Conservation (phyloP, 2,329 filamentous ascomycete genomes). For the Westerdykella aurantiaca region DNA sequence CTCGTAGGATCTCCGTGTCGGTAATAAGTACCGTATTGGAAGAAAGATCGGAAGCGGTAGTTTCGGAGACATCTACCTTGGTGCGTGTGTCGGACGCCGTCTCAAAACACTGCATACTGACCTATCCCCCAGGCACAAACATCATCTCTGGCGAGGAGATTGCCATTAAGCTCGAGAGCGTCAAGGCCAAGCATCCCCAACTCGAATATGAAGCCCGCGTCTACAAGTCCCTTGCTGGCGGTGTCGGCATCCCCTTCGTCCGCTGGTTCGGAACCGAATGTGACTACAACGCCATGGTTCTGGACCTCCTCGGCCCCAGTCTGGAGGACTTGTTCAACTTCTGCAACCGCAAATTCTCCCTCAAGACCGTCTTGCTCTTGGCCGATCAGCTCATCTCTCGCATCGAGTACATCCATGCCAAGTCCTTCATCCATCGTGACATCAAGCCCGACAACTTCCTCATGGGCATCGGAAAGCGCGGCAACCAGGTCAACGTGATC, state of each 20-base stretch:
- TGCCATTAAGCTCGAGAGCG: conserved; percentile 98
- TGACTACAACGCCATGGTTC: conserved; percentile 99
- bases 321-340: conserved; percentile 99
- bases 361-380: conserved; percentile 95
- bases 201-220: conserved; percentile 98
- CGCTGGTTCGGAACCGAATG: conserved; percentile 99
- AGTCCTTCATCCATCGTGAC: conserved; percentile 98
- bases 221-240: conserved; percentile 81
- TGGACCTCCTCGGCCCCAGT: conserved; percentile 90
- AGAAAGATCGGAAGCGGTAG: conserved; percentile 97
- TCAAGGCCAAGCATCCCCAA: conserved; percentile 99
- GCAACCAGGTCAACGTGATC: conserved; percentile 99
- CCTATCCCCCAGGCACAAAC: conserved; percentile 68
- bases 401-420: conserved; percentile 99
- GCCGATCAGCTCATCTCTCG: conserved; percentile 98
- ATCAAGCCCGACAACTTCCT: conserved; percentile 99
- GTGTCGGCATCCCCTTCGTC: conserved; percentile 96
- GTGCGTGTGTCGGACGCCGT: conserved; percentile 39
- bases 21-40: conserved; percentile 99
- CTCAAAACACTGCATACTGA: conserved; percentile 12
- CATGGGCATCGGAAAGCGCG: conserved; percentile 98
- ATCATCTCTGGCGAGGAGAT: conserved; percentile 99
- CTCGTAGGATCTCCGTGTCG: conserved; percentile 87
- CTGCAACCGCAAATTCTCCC: conserved; percentile 98
- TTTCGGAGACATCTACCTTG: conserved; percentile 97